Base-by-base conservation (phyloP, 2,329 filamentous ascomycete species). In the Pseudogymnoascus sp. region DNA sequence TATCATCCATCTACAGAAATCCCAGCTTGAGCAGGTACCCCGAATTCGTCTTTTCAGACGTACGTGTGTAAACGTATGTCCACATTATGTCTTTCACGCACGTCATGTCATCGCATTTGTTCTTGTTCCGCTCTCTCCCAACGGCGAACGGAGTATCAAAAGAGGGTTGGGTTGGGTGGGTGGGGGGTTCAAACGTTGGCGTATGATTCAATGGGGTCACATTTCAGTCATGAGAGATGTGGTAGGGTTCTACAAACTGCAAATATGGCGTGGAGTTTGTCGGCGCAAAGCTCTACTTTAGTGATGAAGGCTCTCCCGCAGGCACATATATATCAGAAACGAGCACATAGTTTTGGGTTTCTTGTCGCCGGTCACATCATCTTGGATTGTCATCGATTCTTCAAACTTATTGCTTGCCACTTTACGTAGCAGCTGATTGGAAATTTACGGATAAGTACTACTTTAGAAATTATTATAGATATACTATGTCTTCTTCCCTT, bases 141-240 rank as follows among this genome's bases (percentile, higher is more conserved):
- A 56, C 50, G 50, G 50, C 50, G 50, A 56, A 56, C 50, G 50
- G 50, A 56, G 50, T 56, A 56, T 56, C 50, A 56, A 56, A 56
- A 56, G 50, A 56, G 50, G 50, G 50, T 56, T 56, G 50, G 50
- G 50, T 26, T 56, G 50, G 50, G 42, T 46, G 46, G 46, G 26
- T 19, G 46, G 26, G 15, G 46, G 46, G n/a, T 56, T 56, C 46
- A 56, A 19, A 56, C 29, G 46, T 56, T 33, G 46, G 46, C 46
- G 46, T 56, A 13, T 56, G 46, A 56, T 56, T 56, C 46, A 56
- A 56, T 26, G n/a, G 46, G 26, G 29, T 56, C 46, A 56, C 46
- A 31, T 33, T 56, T 56, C 46, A 56, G 46, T 56, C 46, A 33
- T 56, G 46, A 56, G 46, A 56, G 46, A 56, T 56, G 46, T 56